Conservation (phyloP, 768 basidiomycete genomes). For the Boletus speciosus region DNA sequence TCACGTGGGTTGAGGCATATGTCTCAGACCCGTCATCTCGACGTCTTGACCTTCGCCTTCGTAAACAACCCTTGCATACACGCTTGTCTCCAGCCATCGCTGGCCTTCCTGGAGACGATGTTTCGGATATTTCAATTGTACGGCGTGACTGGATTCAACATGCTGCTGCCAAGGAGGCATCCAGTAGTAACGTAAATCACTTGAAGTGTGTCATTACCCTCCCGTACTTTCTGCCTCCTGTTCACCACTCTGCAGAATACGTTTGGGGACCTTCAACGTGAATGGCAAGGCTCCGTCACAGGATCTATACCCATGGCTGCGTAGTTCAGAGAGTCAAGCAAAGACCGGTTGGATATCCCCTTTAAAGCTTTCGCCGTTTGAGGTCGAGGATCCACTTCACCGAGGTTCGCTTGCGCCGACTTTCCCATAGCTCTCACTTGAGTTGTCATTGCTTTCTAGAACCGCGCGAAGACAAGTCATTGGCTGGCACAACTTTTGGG, state of each 20-base stretch:
- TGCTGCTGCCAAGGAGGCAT: constrained; percentile 36
- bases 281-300: constrained; percentile 74
- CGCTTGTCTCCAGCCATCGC: constrained; percentile 60
- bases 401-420: constrained; percentile 14
- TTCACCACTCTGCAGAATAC: constrained; percentile 42
- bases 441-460: constrained; percentile 7
- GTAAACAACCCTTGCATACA: constrained; percentile 44
- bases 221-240: not conserved
- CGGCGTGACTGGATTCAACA: constrained; percentile 62
- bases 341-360: constrained; percentile 33
- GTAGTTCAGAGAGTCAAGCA: constrained; percentile 19
- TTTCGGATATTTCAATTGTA: constrained; percentile 52
- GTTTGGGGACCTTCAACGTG: constrained; percentile 81
- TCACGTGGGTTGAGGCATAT: constrained; percentile 21
- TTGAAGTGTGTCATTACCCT: constrained; percentile 19
- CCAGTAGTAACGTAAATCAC: constrained; percentile 17
- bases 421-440: not conserved
- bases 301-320: constrained; percentile 66
- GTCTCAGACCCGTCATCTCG: constrained; percentile 2
- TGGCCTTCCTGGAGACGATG: constrained; percentile 61
- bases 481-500: constrained; percentile 13
- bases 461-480: not conserved
- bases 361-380: constrained; percentile 36
- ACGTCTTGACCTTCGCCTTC: constrained; percentile 49
- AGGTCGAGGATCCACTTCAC: constrained; percentile 21